Evolutionary conservation across 495 filamentous ascomycete genomes (phyloP), one percentile per base, ranked within the genome.

Genomic region (Podospora bellae-mahoneyi): DNA sequence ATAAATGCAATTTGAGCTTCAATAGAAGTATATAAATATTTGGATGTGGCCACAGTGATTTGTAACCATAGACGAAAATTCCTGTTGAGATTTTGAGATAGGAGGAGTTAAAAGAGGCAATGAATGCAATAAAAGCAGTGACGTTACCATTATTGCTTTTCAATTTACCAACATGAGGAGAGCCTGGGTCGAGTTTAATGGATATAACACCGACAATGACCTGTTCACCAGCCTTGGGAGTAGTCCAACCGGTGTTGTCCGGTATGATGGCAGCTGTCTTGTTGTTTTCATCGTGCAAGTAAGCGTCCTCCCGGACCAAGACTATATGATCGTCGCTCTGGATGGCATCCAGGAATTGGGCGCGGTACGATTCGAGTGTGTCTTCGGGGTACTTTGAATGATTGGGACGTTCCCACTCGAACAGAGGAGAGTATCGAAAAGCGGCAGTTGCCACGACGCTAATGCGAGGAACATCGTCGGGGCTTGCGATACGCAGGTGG

Each of bases 401-500:
- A 44, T 67, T 26, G 19, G 65, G 65, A 5, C 58, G 65, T 20
- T 62, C 58, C 65, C 65, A 67, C 20, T 30, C 18, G 20, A 62
- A 62, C n/a, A 67, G 65, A 39, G 65, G 65, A 20, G 65, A 67
- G 23, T 67, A 62, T 30, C 58, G 55, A 27, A 67, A 67, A 60
- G 58, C 65, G 4, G 65, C 59, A 59, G 65, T 30, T 9, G 58
- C 65, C 19, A 67, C 65, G 19, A 67, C 62, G 3, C 65, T 60
- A 30, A 67, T 62, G 58, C 65, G 65, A 19, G 62, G 65, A 13
- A 62, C 65, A 62, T 67, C 65, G 3, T 48, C 27, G 4, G 65
- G 58, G 10, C 9, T 5, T 27, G 65, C 65, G 23, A 67, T 56
- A 26, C 58, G 65, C 4, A 62, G 26, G 39, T 16, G 2, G 39